These are phyloP conservation scores for Tylopilus plumbeoviolaceoides DNA, from an alignment of 768 basidiomycete species.

Conservation along the genomic window DNA sequence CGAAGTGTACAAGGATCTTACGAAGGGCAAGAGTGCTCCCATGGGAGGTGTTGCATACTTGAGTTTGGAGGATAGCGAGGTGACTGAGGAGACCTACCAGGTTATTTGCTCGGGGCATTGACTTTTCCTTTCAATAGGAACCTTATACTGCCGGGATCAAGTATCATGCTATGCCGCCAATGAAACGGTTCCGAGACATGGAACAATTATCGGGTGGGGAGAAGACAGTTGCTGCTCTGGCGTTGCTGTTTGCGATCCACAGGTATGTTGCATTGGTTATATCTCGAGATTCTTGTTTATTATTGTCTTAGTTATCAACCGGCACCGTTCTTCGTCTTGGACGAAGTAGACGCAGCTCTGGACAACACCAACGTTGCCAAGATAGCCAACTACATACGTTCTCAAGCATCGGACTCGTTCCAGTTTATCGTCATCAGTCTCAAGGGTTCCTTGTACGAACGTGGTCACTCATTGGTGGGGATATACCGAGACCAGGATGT, in stretches of 20 bases:
- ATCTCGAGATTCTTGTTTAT: background rate
- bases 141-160: slow-evolving; percentile 89
- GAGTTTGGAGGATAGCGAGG: slow-evolving; percentile 93
- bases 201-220: slow-evolving; percentile 98
- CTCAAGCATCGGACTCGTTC: slow-evolving; percentile 79
- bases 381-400: slow-evolving; percentile 88
- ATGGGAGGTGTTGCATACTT: slow-evolving; percentile 97
- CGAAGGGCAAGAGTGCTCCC: slow-evolving; percentile 89
- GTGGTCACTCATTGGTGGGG: slow-evolving; percentile 86
- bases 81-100: slow-evolving; percentile 36
- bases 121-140: slow-evolving; percentile 45
- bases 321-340: slow-evolving; percentile 97
- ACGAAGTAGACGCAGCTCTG: slow-evolving; percentile 95
- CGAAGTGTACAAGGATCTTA: slow-evolving; percentile 94
- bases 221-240: slow-evolving; percentile 97
- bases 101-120: background rate
- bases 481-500: slow-evolving; percentile 93
- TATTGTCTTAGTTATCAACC: slow-evolving; percentile 75
- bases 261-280: slow-evolving; percentile 44
- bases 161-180: slow-evolving; percentile 99
- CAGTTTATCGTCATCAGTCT: slow-evolving; percentile 98
- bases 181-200: slow-evolving; percentile 99
- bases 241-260: slow-evolving; percentile 94
- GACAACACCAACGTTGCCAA: slow-evolving; percentile 99
- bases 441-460: slow-evolving; percentile 90